Conservation (phyloP, 306 rosid genomes). For the Dalbergia cochinchinensis region DNA sequence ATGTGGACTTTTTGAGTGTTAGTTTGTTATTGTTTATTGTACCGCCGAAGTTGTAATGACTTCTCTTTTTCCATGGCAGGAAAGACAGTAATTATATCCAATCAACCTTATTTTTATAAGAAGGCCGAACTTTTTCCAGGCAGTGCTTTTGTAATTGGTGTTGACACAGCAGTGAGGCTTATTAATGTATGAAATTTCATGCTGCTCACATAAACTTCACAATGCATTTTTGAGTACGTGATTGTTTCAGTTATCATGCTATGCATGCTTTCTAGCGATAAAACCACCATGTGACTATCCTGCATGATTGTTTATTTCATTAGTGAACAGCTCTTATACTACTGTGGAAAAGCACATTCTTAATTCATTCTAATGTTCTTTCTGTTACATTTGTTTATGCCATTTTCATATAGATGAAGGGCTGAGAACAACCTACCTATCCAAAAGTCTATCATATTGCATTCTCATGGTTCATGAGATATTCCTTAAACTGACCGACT, state of each 20-base stretch:
- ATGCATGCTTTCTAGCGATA: constrained; percentile 5
- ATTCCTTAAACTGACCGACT: not conserved
- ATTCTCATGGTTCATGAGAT: not conserved
- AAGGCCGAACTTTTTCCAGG: constrained; percentile 94
- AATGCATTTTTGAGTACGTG: constrained; percentile 2
- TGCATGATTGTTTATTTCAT: constrained; percentile 2
- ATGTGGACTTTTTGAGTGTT: too few species aligned
- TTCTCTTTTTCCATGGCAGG: constrained; percentile 66
- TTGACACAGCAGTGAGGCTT: constrained; percentile 89
- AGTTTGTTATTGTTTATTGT: constrained; percentile 23
- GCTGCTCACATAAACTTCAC: constrained; percentile 26
- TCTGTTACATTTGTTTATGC: not conserved
- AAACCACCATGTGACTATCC: constrained; percentile 4
- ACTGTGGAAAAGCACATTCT: not conserved
- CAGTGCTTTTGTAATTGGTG: constrained; percentile 94
- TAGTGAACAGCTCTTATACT: constrained; percentile 9
- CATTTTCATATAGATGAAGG: too few species aligned
- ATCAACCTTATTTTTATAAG: constrained; percentile 86
- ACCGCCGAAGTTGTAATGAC: constrained; percentile 35
- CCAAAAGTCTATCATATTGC: not conserved
- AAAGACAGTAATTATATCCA: constrained; percentile 82
- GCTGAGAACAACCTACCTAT: not conserved
- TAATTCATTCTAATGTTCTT: not conserved
- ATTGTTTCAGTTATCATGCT: constrained; percentile 18
- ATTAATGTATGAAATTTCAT: constrained; percentile 66